These are phyloP conservation scores for Pittosporum tobira DNA, from an alignment of 129 eudicot species.

Conservation along the genomic window DNA sequence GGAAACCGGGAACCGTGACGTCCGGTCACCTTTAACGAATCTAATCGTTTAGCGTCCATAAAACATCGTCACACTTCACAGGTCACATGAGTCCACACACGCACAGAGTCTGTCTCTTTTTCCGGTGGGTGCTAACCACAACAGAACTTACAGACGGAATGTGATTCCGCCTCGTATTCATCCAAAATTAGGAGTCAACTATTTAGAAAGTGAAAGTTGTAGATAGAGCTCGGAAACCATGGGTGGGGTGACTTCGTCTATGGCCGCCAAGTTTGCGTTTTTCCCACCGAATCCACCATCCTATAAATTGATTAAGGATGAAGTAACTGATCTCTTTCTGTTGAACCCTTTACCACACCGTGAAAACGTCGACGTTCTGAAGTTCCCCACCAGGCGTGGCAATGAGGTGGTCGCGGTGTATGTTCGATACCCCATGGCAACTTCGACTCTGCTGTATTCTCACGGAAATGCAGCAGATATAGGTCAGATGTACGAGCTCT, in stretches of 20 bases:
- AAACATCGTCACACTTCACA: no score
- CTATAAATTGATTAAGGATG: conserved; percentile 56
- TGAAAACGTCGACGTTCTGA: conserved; percentile 75
- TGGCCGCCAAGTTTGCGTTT: conserved; percentile 93
- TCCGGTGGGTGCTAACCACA: no score
- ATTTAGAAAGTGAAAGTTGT: neutral
- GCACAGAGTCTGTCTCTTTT: no score
- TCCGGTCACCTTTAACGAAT: neutral
- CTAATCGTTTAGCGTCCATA: no score
- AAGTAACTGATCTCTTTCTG: conserved; percentile 44
- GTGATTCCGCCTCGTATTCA: no score
- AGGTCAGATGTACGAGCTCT: conserved; percentile 89
- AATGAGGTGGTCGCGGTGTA: conserved; percentile 66
- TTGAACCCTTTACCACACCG: conserved; percentile 54
- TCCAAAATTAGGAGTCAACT: neutral
- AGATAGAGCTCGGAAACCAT: conserved; percentile 10
- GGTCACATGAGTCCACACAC: no score
- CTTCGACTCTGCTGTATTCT: conserved; percentile 61
- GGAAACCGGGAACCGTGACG: conserved; percentile 7
- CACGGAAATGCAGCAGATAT: conserved; percentile 95
- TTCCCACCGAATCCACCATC: conserved; percentile 87
- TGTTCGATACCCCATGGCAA: conserved; percentile 74
- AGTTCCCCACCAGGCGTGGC: conserved; percentile 53
- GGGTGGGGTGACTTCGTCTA: conserved; percentile 96
- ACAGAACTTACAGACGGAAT: no score